A percentile compares a stretch with the other conserved stretches of the same genome.
phyloP scores from a whole-genome alignment of 2,329 filamentous ascomycete genomes.

The Xylaria sp. region DNA sequence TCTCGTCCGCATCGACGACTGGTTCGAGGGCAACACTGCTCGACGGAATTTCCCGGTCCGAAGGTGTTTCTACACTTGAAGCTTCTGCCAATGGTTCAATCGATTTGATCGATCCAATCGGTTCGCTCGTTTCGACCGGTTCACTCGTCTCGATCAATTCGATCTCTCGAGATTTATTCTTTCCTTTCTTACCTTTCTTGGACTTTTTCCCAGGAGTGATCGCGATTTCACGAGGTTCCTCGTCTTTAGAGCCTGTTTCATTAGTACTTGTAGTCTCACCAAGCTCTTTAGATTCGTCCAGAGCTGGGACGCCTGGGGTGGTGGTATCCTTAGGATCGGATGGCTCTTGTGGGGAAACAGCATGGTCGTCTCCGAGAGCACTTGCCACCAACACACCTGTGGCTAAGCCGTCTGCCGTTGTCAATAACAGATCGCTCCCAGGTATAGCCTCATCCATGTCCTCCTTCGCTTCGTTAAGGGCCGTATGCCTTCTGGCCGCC shows the following conservation, averaged over 20 bases:
- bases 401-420: slow-evolving; percentile 13
- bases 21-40: slow-evolving; percentile 16
- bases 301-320: slow-evolving; percentile 18
- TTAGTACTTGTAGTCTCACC: background rate
- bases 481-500: slow-evolving; percentile 22
- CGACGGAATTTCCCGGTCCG: background rate
- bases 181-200: slow-evolving; percentile 57
- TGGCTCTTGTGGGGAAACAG: slow-evolving; percentile 5
- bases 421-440: background rate
- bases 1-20: background rate
- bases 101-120: too few relatives aligned
- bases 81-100: slow-evolving; percentile 12
- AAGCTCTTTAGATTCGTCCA: background rate
- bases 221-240: slow-evolving; percentile 21
- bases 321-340: slow-evolving; percentile 4
- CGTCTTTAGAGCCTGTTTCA: slow-evolving; percentile 29
- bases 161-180: slow-evolving; percentile 46
- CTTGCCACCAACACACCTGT: slow-evolving; percentile 26
- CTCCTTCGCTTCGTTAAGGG: slow-evolving; percentile 25
- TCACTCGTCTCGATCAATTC: background rate
- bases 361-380: slow-evolving; percentile 2
- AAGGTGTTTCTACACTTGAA: slow-evolving; percentile 10
- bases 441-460: slow-evolving; percentile 12
- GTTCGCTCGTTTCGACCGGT: too few relatives aligned
- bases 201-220: slow-evolving; percentile 40